These are phyloP conservation scores for Auriculariales sp. DNA, from an alignment of 768 basidiomycete genomes.

Conservation along the genomic window DNA sequence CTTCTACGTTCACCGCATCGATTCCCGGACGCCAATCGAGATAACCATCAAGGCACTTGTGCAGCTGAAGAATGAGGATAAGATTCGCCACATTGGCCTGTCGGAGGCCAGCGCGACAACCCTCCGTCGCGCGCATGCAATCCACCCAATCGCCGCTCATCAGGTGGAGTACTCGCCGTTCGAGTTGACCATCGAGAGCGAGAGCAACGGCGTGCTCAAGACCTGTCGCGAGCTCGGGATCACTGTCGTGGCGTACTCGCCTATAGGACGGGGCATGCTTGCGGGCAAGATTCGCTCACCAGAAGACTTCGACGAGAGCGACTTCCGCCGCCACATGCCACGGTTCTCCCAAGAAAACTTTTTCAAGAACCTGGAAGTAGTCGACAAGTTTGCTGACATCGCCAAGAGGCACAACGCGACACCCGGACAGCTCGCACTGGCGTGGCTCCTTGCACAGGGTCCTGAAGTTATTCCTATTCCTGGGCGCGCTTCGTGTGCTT, in stretches of 20 bases:
- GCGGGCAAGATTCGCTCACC: slow-evolving; percentile 14
- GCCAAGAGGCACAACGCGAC: slow-evolving; percentile 18
- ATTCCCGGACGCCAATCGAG: slow-evolving; percentile 12
- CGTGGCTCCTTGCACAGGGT: slow-evolving; percentile 18
- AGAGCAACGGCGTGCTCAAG: slow-evolving; percentile 13
- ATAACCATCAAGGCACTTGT: slow-evolving; percentile 10
- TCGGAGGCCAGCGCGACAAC: slow-evolving; percentile 8
- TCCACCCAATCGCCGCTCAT: slow-evolving; percentile 8
- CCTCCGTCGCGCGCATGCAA: slow-evolving; percentile 9
- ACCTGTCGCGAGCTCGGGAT: slow-evolving; percentile 17
- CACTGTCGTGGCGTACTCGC: slow-evolving; percentile 19
- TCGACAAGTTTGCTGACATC: slow-evolving; percentile 17
- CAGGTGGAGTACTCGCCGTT: slow-evolving; percentile 13
- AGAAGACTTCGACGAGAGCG: slow-evolving; percentile 15
- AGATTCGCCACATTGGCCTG: slow-evolving; percentile 10
- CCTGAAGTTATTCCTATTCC: slow-evolving; percentile 16
- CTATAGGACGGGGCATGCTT: slow-evolving; percentile 23
- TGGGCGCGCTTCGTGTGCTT: too few species aligned
- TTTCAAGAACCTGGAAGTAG: slow-evolving; percentile 18
- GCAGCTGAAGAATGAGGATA: slow-evolving; percentile 10
- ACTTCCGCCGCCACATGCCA: slow-evolving; percentile 16
- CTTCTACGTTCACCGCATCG: slow-evolving; percentile 10
- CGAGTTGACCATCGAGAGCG: slow-evolving; percentile 7
- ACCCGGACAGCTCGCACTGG: slow-evolving; percentile 15
- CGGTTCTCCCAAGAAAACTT: slow-evolving; percentile 20